Conservation (phyloP, 371 early-diverging fungal genomes). For the Zychaea mexicana region DNA sequence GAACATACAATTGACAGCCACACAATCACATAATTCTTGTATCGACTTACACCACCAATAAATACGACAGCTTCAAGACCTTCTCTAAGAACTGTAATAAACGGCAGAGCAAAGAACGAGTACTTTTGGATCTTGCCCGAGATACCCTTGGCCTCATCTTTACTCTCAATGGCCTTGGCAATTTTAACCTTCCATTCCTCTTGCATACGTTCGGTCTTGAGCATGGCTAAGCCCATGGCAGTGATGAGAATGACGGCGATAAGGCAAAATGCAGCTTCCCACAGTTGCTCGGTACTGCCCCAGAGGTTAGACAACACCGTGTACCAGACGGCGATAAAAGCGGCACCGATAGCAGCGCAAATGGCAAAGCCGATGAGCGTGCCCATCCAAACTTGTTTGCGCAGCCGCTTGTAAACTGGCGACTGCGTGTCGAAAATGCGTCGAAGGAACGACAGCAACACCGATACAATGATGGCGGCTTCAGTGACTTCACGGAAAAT, state of each 20-base stretch:
- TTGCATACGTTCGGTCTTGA: conserved; percentile 72
- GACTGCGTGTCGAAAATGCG: conserved; percentile 56
- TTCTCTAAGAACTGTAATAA: conserved; percentile 82
- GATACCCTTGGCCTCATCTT: conserved; percentile 9
- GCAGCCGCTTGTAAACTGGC: conserved; percentile 51
- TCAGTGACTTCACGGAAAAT: conserved; percentile 79
- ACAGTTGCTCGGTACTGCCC: conserved; percentile 71
- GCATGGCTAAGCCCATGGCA: conserved; percentile 76
- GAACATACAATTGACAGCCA: neutral
- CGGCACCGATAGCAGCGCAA: conserved; percentile 69
- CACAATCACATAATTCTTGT: conserved; percentile 19
- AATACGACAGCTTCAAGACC: conserved; percentile 85
- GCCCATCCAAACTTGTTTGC: conserved; percentile 71
- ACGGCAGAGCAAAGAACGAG: conserved; percentile 75
- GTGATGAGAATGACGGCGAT: conserved; percentile 72
- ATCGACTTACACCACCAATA: conserved; percentile 74
- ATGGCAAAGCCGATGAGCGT: conserved; percentile 57
- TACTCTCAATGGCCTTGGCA: conserved; percentile 46
- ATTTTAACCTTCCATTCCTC: conserved; percentile 73
- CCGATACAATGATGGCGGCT: conserved; percentile 82
- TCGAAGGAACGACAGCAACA: conserved; percentile 72
- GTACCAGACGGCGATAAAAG: conserved; percentile 74
- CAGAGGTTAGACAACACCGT: conserved; percentile 51
- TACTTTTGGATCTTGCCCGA: conserved; percentile 43
- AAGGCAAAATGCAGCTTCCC: conserved; percentile 80